Evolutionary conservation across 805 yeast genomes (phyloP), one percentile per base, ranked within the genome.

Genomic region (Candida orba): DNA sequence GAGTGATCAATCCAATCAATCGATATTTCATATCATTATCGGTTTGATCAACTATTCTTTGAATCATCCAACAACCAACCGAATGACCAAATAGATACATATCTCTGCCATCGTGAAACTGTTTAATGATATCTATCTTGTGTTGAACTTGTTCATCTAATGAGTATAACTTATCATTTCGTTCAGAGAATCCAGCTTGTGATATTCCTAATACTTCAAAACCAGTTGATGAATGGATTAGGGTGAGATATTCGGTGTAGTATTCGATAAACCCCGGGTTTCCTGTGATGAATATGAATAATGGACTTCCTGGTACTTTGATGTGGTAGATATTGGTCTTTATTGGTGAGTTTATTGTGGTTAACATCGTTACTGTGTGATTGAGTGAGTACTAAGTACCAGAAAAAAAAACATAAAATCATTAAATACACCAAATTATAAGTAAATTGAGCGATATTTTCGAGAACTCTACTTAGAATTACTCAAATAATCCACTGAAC

Each of bases 241-340:
- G 52, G 12, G 64, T 59, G 25, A 84, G 57, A 52, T 78, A 81
- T 4, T 75, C 74, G 17, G 66, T 66, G 58, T 84, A 84, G 60
- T 74, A 84, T 48, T 78, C 79, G 35, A 79, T 69, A 24, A 84
- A 60, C 0, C 91, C 93, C 0, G 93, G 93, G 51, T 84, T 84
- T 0, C 93, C 93, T 0, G 93, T 91, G 6, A 84, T 68, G 49
- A 83, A 69, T 6, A 78, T 69, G 37, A 83, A 58, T 27, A 84
- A 51, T 10, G 69, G 73, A 12, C 44, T 17, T 7, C 12, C 40
- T n/a, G 44, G 22, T 5, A 35, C 7, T 9, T 18, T 7, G 2
- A 20, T 36, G 34, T 41, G 44, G 31, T 27, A 44, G 1, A 47
- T 17, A 4, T 36, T 42, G 1, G 47, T 40, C 6, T 12, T 24